Percentiles rank a stretch among this genome's conserved stretches.
phyloP scores from a whole-genome alignment of 2,329 filamentous ascomycete genomes.

The Epicoccum nigrum region DNA sequence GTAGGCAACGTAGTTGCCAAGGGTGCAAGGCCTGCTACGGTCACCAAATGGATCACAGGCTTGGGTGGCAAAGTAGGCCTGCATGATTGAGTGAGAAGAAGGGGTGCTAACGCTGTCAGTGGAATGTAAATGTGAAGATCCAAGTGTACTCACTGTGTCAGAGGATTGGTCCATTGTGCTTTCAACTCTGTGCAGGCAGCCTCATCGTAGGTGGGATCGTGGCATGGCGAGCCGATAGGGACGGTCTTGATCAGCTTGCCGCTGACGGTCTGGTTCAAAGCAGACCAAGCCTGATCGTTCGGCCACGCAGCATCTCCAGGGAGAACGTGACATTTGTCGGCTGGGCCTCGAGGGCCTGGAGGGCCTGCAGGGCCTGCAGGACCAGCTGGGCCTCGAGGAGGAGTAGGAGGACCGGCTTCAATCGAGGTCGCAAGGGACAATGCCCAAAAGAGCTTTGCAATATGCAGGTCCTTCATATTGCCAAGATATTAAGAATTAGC shows the following conservation, averaged over 20 bases:
- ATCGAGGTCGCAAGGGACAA: slow-evolving; percentile 11
- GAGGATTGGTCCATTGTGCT: slow-evolving; percentile 24
- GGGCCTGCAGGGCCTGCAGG: not conserved
- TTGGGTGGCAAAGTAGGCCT: slow-evolving; percentile 24
- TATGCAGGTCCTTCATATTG: slow-evolving; percentile 20
- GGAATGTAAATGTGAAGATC: slow-evolving; percentile 6
- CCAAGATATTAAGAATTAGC: not conserved
- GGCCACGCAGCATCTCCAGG: slow-evolving; percentile 49
- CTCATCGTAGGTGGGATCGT: slow-evolving; percentile 32
- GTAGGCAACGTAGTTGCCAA: slow-evolving; percentile 41
- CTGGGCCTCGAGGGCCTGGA: not conserved
- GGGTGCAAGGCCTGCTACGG: slow-evolving; percentile 20
- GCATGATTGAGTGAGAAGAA: slow-evolving; percentile 24
- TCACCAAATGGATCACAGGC: slow-evolving; percentile 25
- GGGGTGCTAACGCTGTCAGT: slow-evolving; percentile 10
- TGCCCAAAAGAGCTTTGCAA: slow-evolving; percentile 17
- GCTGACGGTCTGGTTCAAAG: slow-evolving; percentile 46
- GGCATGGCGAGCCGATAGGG: slow-evolving; percentile 48
- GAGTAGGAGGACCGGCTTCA: not conserved
- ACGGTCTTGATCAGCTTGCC: slow-evolving; percentile 49
- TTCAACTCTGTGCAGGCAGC: slow-evolving; percentile 17
- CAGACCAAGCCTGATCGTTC: slow-evolving; percentile 36
- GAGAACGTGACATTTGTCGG: slow-evolving; percentile 18
- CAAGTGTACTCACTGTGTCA: slow-evolving; percentile 24
- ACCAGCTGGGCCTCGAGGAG: not conserved